Base-by-base conservation (phyloP, 2,329 filamentous ascomycete genomes). In the Hymenoscyphus linearis region DNA sequence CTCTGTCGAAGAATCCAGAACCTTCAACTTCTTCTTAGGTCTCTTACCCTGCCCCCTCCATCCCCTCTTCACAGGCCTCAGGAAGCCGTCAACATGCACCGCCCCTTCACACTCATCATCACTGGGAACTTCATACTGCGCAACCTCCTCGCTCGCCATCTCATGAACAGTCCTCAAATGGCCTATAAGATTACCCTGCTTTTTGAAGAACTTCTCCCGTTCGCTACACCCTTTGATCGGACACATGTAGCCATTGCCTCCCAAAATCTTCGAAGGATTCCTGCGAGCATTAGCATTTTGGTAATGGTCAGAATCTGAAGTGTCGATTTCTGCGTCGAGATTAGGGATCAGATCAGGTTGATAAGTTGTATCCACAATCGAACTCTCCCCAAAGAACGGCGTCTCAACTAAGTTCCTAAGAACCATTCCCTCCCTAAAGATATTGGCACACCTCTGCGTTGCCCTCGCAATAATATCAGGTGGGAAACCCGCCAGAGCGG, bases 361-460 rank as follows among this genome's bases (percentile, higher is more conserved):
- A 60, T 73, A 74, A 14, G 52, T 58, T 5, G 53, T 64, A 10
- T 65, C 22, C 0, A 52, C 52, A 44, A 69, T 66, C 1, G 52
- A n/a, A 16, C 54, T 61, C 12, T 64, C 60, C 9, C 44, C 59
- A 2, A 18, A 31, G 10, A 59, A 66, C 12, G 66, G 64, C 7
- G 56, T 60, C 54, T 69, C 70, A 31, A 58, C 5, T 56, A 72
- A 61, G 2, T 54, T 66, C 57, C 66, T 81, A 80, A 56, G 77
- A 2, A 78, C 75, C 83, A 95, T 91, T 26, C 82, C 78, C 74
- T 95, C 84, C 0, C 81, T 82, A 68, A 97, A 96, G 0, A 96
- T 77, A 53, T 83, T 78, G 2, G 88, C 84, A 69, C 93, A 98
- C 55, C 93, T 83, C 69, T 86, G 80, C 1, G 88, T 83, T 0